Percentiles rank a stretch among this genome's conserved stretches.
Conservation (phyloP, 441 rosid species). For the Hura crepitans region DNA sequence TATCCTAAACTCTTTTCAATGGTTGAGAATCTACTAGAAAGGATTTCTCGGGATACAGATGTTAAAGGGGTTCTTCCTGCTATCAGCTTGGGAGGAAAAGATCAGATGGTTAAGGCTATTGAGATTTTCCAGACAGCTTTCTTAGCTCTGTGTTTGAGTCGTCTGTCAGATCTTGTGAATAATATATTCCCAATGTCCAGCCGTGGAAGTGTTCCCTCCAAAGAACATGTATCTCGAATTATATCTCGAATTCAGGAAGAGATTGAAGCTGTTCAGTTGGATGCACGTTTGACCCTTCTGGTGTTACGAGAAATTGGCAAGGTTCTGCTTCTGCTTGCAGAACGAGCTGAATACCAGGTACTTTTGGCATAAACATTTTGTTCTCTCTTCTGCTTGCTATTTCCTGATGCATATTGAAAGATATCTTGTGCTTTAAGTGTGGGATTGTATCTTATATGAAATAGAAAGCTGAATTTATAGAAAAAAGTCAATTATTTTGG, state of each 20-base stretch:
- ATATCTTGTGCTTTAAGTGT: neutral
- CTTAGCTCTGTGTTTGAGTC: constrained; percentile 67
- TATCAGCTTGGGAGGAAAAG: constrained; percentile 63
- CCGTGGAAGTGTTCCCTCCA: constrained; percentile 92
- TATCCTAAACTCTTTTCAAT: constrained; percentile 86
- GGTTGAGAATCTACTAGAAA: constrained; percentile 80
- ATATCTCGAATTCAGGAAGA: constrained; percentile 85
- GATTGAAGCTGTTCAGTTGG: constrained; percentile 84
- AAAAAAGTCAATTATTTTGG: neutral
- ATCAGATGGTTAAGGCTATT: constrained; percentile 72
- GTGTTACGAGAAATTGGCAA: constrained; percentile 84
- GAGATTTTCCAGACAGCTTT: constrained; percentile 88
- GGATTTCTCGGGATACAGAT: constrained; percentile 74
- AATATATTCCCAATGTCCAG: constrained; percentile 77
- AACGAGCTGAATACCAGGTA: constrained; percentile 97
- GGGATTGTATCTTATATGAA: neutral
- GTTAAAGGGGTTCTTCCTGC: constrained; percentile 91
- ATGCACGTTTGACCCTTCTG: constrained; percentile 84
- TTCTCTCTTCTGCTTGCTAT: neutral
- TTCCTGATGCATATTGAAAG: neutral
- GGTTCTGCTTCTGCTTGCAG: constrained; percentile 69
- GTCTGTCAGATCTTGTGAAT: constrained; percentile 86
- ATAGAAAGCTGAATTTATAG: neutral
- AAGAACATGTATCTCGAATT: constrained; percentile 76
- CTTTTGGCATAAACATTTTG: neutral